Percentiles rank a stretch among this genome's conserved stretches.
These are phyloP conservation scores for Hyaloscypha hepaticicola DNA, from an alignment of 495 filamentous ascomycete species.

Conservation along the genomic window DNA sequence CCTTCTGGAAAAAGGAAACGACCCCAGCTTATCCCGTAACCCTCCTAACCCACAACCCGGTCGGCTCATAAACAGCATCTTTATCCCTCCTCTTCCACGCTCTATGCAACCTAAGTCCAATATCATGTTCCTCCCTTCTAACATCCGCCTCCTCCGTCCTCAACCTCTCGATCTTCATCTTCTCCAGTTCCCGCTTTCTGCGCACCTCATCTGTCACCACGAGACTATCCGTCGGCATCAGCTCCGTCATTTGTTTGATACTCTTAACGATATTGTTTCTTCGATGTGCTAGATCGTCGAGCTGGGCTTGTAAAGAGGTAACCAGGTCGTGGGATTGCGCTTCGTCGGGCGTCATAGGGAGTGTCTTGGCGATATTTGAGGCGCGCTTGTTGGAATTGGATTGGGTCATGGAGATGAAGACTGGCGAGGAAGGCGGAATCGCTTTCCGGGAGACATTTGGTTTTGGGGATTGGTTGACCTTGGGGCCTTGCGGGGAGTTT, in stretches of 20 bases:
- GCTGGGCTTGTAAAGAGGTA: slow-evolving; percentile 62
- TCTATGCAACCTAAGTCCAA: slow-evolving; percentile 77
- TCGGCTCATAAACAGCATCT: slow-evolving; percentile 62
- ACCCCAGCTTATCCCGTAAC: slow-evolving; percentile 44
- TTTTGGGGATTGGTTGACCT: slow-evolving; percentile 13
- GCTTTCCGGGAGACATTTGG: slow-evolving; percentile 25
- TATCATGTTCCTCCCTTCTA: slow-evolving; percentile 77
- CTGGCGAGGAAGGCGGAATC: slow-evolving; percentile 23
- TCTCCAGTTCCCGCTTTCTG: slow-evolving; percentile 61
- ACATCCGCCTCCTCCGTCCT: slow-evolving; percentile 76
- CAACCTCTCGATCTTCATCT: slow-evolving; percentile 68
- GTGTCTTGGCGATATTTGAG: slow-evolving; percentile 47
- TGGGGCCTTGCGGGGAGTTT: slow-evolving; percentile 24
- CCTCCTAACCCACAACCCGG: slow-evolving; percentile 78
- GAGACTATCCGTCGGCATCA: slow-evolving; percentile 55
- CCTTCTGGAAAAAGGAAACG: background rate
- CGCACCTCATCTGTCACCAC: slow-evolving; percentile 44
- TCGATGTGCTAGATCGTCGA: slow-evolving; percentile 62
- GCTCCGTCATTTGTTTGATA: slow-evolving; percentile 68
- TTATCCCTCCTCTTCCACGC: slow-evolving; percentile 75
- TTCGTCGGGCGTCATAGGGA: slow-evolving; percentile 59
- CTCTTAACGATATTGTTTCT: slow-evolving; percentile 68
- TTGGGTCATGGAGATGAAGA: slow-evolving; percentile 29
- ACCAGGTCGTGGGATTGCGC: slow-evolving; percentile 58
- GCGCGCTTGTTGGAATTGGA: slow-evolving; percentile 10